phyloP scores from a whole-genome alignment of 768 basidiomycete species.

The Boletus patriciae region DNA sequence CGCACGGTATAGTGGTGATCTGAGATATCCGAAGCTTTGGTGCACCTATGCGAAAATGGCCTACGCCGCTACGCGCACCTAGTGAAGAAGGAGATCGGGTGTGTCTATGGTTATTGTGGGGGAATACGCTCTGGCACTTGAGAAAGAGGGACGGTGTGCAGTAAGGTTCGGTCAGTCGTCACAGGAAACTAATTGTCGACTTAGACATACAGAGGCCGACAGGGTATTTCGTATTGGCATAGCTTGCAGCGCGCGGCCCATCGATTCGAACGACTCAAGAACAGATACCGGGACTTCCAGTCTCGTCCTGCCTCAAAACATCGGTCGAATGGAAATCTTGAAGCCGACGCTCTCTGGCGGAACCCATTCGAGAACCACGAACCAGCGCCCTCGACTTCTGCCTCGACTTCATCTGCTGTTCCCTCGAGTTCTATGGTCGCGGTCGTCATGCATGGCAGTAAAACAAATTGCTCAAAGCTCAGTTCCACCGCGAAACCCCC shows the following conservation, averaged over 20 bases:
- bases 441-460: conserved; percentile 52
- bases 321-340: conserved; percentile 26
- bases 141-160: conserved; percentile 72
- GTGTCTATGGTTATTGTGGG: conserved; percentile 80
- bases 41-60: conserved; percentile 67
- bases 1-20: conserved; percentile 79
- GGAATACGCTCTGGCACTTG: conserved; percentile 82
- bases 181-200: conserved; percentile 3
- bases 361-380: conserved; percentile 40
- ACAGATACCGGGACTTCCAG: conserved; percentile 77
- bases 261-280: conserved; percentile 85
- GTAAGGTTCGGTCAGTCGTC: conserved; percentile 5
- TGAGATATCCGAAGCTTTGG: conserved; percentile 93
- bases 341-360: conserved; percentile 34
- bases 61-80: conserved; percentile 60
- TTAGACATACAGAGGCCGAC: conserved; percentile 76
- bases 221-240: conserved; percentile 81
- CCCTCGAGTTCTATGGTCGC: conserved; percentile 30
- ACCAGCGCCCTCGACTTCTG: conserved; percentile 33
- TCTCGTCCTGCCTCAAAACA: conserved; percentile 41
- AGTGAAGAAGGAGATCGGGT: conserved; percentile 72
- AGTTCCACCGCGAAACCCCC: too few relatives aligned
- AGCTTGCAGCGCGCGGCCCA: conserved; percentile 73
- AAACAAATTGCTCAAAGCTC: too few relatives aligned
- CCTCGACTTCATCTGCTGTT: conserved; percentile 17